Evolutionary conservation across 2,329 filamentous ascomycete genomes (phyloP).

Genomic region (Xylaria sp.): DNA sequence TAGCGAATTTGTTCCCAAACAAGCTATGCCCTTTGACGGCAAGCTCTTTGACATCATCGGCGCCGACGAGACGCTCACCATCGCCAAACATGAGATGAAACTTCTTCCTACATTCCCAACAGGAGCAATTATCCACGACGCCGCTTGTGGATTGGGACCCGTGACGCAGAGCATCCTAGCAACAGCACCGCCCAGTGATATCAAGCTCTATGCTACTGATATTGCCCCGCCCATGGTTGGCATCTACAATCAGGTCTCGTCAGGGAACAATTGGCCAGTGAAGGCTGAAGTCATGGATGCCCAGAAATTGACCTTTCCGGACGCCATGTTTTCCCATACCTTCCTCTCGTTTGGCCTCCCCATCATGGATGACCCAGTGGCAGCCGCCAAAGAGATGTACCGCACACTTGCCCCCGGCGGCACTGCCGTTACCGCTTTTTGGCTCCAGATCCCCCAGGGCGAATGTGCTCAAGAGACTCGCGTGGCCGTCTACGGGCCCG

Average conservation of each 20-base stretch:
- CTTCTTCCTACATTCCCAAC: neutral
- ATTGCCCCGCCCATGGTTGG: constrained; percentile 27
- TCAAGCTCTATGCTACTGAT: constrained; percentile 23
- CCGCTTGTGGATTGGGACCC: neutral
- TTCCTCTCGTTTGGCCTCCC: constrained; percentile 41
- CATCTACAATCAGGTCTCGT: constrained; percentile 37
- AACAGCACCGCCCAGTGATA: neutral
- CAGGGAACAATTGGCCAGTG: constrained; percentile 31
- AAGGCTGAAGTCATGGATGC: constrained; percentile 38
- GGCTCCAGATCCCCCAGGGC: constrained; percentile 39
- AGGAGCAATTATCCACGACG: neutral
- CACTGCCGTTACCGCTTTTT: constrained; percentile 40
- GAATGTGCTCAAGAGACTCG: constrained; percentile 37
- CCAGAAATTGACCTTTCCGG: constrained; percentile 37
- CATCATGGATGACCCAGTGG: constrained; percentile 35
- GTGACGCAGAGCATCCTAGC: constrained; percentile 6
- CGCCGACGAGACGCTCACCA: constrained; percentile 8
- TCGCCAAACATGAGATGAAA: constrained; percentile 8
- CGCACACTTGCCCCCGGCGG: constrained; percentile 28
- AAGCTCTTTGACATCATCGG: constrained; percentile 8
- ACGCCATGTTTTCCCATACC: constrained; percentile 35
- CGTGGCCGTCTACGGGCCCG: constrained; percentile 35
- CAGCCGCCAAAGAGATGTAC: constrained; percentile 9
- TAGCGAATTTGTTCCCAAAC: neutral
- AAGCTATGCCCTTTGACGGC: constrained; percentile 5